phyloP scores from a whole-genome alignment of 2,329 filamentous ascomycete species.

The Ophidiomyces ophidiicola region DNA sequence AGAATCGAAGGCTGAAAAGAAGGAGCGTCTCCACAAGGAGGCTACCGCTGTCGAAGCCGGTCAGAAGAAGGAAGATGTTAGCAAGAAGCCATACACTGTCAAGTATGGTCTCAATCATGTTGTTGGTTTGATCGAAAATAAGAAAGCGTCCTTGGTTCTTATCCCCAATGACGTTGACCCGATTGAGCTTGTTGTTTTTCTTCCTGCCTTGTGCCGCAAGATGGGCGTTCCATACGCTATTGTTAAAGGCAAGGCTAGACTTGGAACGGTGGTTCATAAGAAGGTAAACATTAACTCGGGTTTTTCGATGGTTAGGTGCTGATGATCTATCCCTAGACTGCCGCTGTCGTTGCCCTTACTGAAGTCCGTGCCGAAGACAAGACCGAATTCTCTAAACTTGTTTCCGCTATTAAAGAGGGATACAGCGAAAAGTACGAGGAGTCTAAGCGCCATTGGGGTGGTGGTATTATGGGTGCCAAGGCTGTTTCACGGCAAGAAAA shows the following conservation, averaged over 20 bases:
- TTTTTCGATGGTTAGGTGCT: background rate
- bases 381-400: conserved; percentile 91
- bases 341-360: conserved; percentile 86
- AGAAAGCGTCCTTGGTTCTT: conserved; percentile 96
- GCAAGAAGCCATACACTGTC: conserved; percentile 98
- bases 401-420: conserved; percentile 93
- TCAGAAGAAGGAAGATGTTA: conserved; percentile 99
- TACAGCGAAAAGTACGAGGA: conserved; percentile 95
- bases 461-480: conserved; percentile 98
- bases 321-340: conserved; percentile 51
- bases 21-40: conserved; percentile 97
- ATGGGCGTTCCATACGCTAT: conserved; percentile 99
- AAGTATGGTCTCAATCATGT: conserved; percentile 99
- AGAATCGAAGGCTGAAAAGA: conserved; percentile 99
- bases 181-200: conserved; percentile 98
- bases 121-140: conserved; percentile 93
- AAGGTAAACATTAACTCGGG: too few relatives aligned
- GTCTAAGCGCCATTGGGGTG: conserved; percentile 87
- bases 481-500: conserved; percentile 65
- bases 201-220: conserved; percentile 98
- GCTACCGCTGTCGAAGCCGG: conserved; percentile 94
- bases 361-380: conserved; percentile 98
- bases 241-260: conserved; percentile 98
- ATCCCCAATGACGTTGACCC: conserved; percentile 99
- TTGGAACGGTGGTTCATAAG: conserved; percentile 99